Base-by-base conservation (phyloP, 495 filamentous ascomycete species). In the Hamigera avellanea region DNA sequence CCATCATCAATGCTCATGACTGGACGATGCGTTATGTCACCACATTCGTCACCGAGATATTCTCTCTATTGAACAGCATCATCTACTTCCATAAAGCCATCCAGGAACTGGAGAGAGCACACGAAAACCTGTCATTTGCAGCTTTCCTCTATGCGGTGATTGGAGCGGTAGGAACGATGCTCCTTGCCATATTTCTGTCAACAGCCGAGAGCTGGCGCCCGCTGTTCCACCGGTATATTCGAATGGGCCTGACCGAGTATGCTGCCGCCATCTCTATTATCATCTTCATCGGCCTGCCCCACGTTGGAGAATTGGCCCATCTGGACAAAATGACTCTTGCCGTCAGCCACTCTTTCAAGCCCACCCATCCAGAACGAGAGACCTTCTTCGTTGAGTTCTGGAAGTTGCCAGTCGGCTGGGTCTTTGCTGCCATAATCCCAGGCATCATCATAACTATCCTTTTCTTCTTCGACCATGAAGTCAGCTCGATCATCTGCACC, bases 11-110 rank as follows among this genome's bases (percentile, higher is more conserved):
- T 51, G 79, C 77, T 14, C 79, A 82, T 41, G 77, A 83, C 54
- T 84, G 75, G 76, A 81, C 79, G 1, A 84, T 84, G 80, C 67
- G 73, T 37, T 83, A 84, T 47, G 80, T 84, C 15, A 84, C 80
- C 0, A 80, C 67, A 4, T 83, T 83, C 46, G 74, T 69, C 17
- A 79, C 73, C 12, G 79, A 84, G 46, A 78, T 82, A 15, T 83
- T 83, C 49, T 77, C 75, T 1, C 69, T 83, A 0, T 56, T 83
- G 2, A 83, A 83, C 52, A 78, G 73, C 45, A 69, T 83, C 37
- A 84, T 84, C 41, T 84, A 84, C 52, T 81, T 84, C 49, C 75
- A 82, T 46, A 83, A 83, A 52, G 79, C 80, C 16, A 61, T 80
- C 16, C 77, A 82, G 48, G 79, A 83, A 45, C 67, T 82, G 0